Evolutionary conservation across 176 grass and related monocot genomes (phyloP).

Genomic region (Juncus effusus): DNA sequence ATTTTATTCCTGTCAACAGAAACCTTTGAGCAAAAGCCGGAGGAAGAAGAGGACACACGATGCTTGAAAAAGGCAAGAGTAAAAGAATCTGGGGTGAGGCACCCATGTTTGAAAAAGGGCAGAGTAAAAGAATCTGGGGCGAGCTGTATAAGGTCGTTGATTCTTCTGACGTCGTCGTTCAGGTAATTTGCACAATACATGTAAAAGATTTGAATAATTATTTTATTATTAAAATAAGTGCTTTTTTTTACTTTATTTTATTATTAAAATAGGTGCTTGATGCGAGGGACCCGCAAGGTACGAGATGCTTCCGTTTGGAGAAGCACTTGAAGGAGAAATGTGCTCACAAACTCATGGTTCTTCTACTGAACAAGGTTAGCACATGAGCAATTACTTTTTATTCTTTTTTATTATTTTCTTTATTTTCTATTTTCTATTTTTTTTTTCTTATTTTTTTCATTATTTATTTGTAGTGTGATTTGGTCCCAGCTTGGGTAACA

Average conservation of each 20-base stretch:
- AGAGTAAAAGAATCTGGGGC: slow-evolving; percentile 98
- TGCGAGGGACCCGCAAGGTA: slow-evolving; percentile 94
- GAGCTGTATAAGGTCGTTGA: slow-evolving; percentile 97
- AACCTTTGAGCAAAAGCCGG: slow-evolving; percentile 70
- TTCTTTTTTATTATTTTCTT: not conserved
- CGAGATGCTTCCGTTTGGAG: slow-evolving; percentile 90
- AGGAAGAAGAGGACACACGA: slow-evolving; percentile 41
- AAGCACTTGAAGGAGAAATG: slow-evolving; percentile 87
- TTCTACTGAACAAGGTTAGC: slow-evolving; percentile 88
- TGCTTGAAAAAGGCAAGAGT: slow-evolving; percentile 49
- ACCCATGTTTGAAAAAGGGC: slow-evolving; percentile 99
- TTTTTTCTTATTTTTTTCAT: not conserved
- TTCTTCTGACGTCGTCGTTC: slow-evolving; percentile 93
- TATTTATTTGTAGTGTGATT: slow-evolving; percentile 51
- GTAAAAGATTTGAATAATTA: too few relatives aligned
- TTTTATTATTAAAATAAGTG: too few relatives aligned
- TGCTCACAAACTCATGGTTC: slow-evolving; percentile 85
- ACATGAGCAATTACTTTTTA: not conserved
- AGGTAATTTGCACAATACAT: slow-evolving; percentile 25
- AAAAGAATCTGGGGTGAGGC: slow-evolving; percentile 64
- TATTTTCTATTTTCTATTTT: not conserved
- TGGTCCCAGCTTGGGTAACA: slow-evolving; percentile 91
- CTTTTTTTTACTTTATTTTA: too few relatives aligned
- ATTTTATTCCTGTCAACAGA: slow-evolving; percentile 23
- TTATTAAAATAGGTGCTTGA: slow-evolving; percentile 55